Conservation (phyloP, 257 asterid genomes). For the Solanum sitiens region DNA sequence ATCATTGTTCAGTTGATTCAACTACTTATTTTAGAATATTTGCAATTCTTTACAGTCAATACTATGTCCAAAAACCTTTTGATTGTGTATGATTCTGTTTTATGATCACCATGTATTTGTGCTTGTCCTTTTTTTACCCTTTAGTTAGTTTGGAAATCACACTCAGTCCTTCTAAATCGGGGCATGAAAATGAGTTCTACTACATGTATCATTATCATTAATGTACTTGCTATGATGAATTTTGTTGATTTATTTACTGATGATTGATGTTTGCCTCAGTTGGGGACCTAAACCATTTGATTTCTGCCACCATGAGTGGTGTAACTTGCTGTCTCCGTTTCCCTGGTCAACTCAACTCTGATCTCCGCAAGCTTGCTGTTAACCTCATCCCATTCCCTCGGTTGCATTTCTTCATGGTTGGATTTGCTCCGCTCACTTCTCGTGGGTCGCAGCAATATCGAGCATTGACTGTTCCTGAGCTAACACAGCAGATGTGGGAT, state of each 20-base stretch:
- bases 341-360: conserved; percentile 5
- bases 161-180: background rate
- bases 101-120: background rate
- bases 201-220: background rate
- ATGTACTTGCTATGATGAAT: background rate
- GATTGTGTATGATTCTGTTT: background rate
- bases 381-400: conserved; percentile 3
- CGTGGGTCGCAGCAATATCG: conserved; percentile 3
- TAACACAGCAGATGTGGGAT: conserved; percentile 4
- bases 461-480: conserved; percentile 2
- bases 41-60: background rate
- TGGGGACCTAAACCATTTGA: conserved; percentile 3
- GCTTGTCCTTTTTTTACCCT: background rate
- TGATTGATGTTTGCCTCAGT: background rate
- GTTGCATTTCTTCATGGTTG: conserved; percentile 1
- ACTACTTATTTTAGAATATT: background rate
- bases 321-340: conserved; percentile 4
- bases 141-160: background rate
- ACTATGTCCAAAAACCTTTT: background rate
- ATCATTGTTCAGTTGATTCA: background rate
- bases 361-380: conserved; percentile 5
- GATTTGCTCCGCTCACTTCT: conserved; percentile 2
- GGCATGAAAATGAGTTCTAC: background rate
- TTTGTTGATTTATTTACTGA: background rate
- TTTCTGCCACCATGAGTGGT: conserved; percentile 3